These are phyloP conservation scores for Candida boidinii DNA, from an alignment of 805 yeast species.

Conservation along the genomic window DNA sequence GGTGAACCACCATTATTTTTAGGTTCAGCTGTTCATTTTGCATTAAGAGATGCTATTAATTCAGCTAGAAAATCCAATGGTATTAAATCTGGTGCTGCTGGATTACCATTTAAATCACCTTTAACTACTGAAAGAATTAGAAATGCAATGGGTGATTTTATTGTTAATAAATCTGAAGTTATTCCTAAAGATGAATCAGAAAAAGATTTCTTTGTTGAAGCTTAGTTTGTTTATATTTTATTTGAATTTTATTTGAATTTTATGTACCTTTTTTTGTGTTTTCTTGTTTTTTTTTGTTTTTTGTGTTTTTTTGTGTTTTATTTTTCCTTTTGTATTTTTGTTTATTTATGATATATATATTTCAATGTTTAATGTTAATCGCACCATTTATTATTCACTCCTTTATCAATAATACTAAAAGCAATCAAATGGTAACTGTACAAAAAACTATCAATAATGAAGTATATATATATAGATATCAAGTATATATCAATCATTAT, in stretches of 20 bases:
- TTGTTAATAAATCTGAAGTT: conserved; percentile 23
- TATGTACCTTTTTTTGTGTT: neutral
- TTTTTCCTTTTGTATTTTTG: neutral
- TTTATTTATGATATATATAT: too few relatives aligned
- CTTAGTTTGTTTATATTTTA: conserved; percentile 8
- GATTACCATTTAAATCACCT: conserved; percentile 27
- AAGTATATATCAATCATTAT: too few relatives aligned
- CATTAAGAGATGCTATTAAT: conserved; percentile 33
- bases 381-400: neutral
- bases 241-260: neutral
- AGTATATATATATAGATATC: too few relatives aligned
- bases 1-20: conserved; percentile 44
- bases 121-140: conserved; percentile 37
- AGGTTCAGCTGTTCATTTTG: conserved; percentile 34
- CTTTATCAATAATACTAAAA: too few relatives aligned
- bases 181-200: conserved; percentile 23
- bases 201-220: conserved; percentile 26
- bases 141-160: conserved; percentile 27
- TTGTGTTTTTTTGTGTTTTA: neutral
- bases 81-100: conserved; percentile 10
- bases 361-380: neutral
- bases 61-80: conserved; percentile 27
- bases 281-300: neutral
- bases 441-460: too few relatives aligned
- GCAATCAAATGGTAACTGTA: too few relatives aligned